These are phyloP conservation scores for Asclepias syriaca DNA, from an alignment of 257 asterid species.

Conservation along the genomic window DNA sequence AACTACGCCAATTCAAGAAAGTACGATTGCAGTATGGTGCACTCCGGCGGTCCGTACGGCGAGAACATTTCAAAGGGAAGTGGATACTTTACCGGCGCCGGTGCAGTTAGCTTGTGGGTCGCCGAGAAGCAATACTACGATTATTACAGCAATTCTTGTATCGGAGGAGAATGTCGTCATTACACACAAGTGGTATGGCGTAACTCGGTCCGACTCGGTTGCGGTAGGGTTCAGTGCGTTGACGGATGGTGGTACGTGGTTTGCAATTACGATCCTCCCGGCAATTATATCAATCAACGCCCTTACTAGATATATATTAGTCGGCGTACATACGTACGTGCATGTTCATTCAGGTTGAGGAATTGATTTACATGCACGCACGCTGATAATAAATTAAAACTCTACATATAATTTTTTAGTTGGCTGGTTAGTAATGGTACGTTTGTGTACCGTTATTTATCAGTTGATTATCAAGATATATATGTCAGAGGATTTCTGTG, in stretches of 20 bases:
- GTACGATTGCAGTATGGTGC: constrained; percentile 27
- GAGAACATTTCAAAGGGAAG: constrained; percentile 48
- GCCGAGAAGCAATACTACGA: constrained; percentile 35
- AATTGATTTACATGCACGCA: no score
- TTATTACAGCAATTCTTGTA: constrained; percentile 20
- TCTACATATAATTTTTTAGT: no score
- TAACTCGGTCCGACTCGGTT: constrained; percentile 29
- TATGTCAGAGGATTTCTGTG: no score
- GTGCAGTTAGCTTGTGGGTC: constrained; percentile 34
- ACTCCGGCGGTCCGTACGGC: constrained; percentile 38
- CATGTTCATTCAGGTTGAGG: no score
- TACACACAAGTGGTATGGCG: constrained; percentile 63
- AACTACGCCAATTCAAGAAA: constrained; percentile 25
- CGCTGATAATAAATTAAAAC: no score
- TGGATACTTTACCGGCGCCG: constrained; percentile 24
- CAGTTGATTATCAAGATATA: no score
- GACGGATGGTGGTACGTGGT: constrained; percentile 31
- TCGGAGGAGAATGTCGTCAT: constrained; percentile 43
- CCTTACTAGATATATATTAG: constrained; percentile 12
- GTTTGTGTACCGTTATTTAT: no score
- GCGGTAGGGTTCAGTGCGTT: constrained; percentile 39
- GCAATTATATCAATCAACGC: constrained; percentile 18
- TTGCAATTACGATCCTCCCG: constrained; percentile 36
- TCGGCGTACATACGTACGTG: no score
- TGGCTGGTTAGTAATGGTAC: no score